These are phyloP conservation scores for Pistacia vera DNA, from an alignment of 345 rosid species.

Conservation along the genomic window DNA sequence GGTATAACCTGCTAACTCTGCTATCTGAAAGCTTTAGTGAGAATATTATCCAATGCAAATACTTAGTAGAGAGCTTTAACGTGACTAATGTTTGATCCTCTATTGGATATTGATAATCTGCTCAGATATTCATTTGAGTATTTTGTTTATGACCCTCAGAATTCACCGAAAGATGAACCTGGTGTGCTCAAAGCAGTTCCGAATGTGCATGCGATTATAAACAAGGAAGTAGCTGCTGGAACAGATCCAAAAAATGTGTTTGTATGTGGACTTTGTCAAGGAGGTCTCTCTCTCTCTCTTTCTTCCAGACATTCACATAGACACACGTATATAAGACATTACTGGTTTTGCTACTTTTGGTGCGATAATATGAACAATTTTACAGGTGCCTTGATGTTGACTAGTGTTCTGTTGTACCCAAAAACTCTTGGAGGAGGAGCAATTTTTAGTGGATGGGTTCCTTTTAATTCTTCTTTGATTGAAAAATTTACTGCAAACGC, in stretches of 20 bases:
- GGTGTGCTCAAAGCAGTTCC: conserved; percentile 67
- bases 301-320: not conserved
- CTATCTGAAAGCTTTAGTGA: not conserved
- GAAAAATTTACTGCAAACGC: conserved; percentile 56
- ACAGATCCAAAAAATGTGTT: conserved; percentile 61
- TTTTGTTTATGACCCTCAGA: conserved; percentile 35
- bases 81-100: not conserved
- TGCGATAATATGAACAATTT: conserved; percentile 6
- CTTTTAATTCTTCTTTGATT: conserved; percentile 58
- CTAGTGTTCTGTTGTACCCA: conserved; percentile 77
- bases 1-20: not conserved
- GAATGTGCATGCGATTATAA: conserved; percentile 74
- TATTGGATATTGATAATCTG: not conserved
- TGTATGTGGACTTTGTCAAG: conserved; percentile 92
- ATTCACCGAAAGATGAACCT: conserved; percentile 68
- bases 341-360: not conserved
- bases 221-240: conserved; percentile 69
- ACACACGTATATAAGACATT: not conserved
- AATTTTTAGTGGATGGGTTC: conserved; percentile 86
- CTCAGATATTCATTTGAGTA: not conserved
- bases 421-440: conserved; percentile 82
- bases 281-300: conserved; percentile 53
- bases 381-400: conserved; percentile 82
- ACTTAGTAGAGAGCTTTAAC: too few relatives aligned
- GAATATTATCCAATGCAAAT: not conserved